Conservation (phyloP, 148 eudicot genomes). For the Spergularia bocconei region DNA sequence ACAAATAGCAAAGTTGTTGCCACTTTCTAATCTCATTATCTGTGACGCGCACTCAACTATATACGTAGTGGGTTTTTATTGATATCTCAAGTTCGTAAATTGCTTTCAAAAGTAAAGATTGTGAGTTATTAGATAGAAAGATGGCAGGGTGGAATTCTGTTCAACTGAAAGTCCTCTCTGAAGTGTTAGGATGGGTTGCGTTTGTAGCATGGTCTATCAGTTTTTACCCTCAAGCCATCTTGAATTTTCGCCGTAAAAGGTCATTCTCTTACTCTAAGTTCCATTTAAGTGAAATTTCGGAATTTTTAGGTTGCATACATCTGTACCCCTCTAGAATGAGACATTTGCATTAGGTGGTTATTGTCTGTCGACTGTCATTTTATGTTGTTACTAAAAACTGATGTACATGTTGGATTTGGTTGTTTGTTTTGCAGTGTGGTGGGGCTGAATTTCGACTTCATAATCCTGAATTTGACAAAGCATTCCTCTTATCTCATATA, state of each 20-base stretch:
- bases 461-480: constrained; percentile 79
- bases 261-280: no score
- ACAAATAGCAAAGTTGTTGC: not conserved
- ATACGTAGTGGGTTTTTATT: no score
- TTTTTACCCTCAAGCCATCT: constrained; percentile 81
- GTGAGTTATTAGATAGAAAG: no score
- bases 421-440: constrained; percentile 55
- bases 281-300: no score
- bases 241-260: constrained; percentile 91
- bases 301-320: no score
- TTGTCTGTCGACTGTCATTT: no score
- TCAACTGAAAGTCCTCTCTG: constrained; percentile 44
- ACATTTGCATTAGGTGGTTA: no score
- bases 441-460: constrained; percentile 90
- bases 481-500: constrained; percentile 86
- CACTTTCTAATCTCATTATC: not conserved
- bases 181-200: constrained; percentile 77
- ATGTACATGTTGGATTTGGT: no score
- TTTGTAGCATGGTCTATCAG: constrained; percentile 85
- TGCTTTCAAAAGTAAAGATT: no score
- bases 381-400: no score
- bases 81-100: not conserved
- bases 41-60: not conserved
- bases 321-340: no score
- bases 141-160: constrained; percentile 78